Evolutionary conservation across 2,329 filamentous ascomycete species (phyloP).

Genomic region (Pseudogymnoascus sp.): DNA sequence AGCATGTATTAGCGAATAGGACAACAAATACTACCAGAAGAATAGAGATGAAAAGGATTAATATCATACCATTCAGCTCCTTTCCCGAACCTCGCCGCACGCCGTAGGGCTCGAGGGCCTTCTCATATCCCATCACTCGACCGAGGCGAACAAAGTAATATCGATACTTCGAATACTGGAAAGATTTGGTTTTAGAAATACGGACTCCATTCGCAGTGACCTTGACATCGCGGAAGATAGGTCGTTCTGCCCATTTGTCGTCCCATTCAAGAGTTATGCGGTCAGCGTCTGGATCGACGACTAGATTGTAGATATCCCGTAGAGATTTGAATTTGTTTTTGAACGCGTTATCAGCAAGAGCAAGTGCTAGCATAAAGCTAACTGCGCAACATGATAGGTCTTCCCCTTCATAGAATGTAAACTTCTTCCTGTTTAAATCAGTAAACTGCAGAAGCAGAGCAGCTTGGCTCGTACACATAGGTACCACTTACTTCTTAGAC

Average conservation of each 20-base stretch:
- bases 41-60: not conserved
- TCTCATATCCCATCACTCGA: constrained; percentile 23
- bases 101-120: constrained; percentile 24
- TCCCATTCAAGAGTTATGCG: constrained; percentile 22
- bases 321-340: constrained; percentile 20
- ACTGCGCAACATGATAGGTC: constrained; percentile 20
- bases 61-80: constrained; percentile 23
- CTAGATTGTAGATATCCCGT: constrained; percentile 22
- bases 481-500: constrained; percentile 18
- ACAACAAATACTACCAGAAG: not conserved
- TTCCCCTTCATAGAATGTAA: constrained; percentile 23
- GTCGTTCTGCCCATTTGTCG: constrained; percentile 18
- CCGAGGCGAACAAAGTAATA: constrained; percentile 31
- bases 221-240: constrained; percentile 23
- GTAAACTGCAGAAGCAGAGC: not conserved
- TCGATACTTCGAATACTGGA: constrained; percentile 37
- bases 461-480: not conserved
- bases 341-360: constrained; percentile 23
- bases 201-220: constrained; percentile 14
- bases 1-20: constrained; percentile 12
- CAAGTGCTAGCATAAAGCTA: constrained; percentile 22
- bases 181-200: constrained; percentile 21
- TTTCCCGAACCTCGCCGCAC: constrained; percentile 22
- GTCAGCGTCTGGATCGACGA: constrained; percentile 19
- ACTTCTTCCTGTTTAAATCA: constrained; percentile 20